Evolutionary conservation across 2,329 filamentous ascomycete genomes (phyloP).

Genomic region (Chrysosporium queenslandicum): DNA sequence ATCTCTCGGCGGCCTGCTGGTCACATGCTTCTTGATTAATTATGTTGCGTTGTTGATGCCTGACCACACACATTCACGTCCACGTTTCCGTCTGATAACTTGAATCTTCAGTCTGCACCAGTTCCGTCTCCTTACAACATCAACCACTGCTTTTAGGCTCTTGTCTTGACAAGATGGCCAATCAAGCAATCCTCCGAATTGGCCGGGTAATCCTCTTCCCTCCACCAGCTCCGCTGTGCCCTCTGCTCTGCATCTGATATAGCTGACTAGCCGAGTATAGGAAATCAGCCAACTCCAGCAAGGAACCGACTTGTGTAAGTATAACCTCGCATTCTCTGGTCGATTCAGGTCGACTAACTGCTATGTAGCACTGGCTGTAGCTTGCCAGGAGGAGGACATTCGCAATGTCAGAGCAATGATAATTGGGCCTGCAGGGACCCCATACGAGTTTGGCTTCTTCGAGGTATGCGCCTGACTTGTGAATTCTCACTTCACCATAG

Average conservation of each 20-base stretch:
- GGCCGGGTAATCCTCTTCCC: constrained; percentile 53
- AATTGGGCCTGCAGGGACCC: constrained; percentile 84
- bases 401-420: constrained; percentile 79
- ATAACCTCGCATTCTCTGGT: constrained; percentile 14
- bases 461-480: constrained; percentile 53
- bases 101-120: background rate
- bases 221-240: no score
- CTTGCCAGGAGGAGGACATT: constrained; percentile 78
- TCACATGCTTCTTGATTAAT: background rate
- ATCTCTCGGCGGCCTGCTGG: background rate
- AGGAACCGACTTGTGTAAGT: constrained; percentile 69
- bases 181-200: constrained; percentile 81
- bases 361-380: constrained; percentile 65
- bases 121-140: background rate
- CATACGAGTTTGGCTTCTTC: constrained; percentile 96
- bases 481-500: background rate
- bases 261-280: constrained; percentile 37
- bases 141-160: background rate
- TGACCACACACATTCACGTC: background rate
- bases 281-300: constrained; percentile 80
- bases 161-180: constrained; percentile 49
- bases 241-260: constrained; percentile 1
- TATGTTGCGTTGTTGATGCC: background rate
- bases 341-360: background rate
- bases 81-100: background rate